Percentiles rank a stretch among this genome's conserved stretches.
phyloP scores from a whole-genome alignment of 176 grass and related monocot species.

The Juncus inflexus region DNA sequence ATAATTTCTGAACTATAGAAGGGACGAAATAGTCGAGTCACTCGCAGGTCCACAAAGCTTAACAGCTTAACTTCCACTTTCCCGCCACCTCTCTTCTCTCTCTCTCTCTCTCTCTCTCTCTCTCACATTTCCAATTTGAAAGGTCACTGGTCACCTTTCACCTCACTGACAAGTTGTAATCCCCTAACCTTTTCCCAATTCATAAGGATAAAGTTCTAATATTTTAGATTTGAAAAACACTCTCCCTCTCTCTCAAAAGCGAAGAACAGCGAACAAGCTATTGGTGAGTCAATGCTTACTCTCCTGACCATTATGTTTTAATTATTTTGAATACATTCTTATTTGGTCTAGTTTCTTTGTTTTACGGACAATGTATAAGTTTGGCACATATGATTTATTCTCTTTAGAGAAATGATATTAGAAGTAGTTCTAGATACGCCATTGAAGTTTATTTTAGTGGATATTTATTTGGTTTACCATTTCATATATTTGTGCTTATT shows the following conservation, averaged over 20 bases:
- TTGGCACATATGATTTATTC: too few relatives aligned
- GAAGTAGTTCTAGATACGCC: too few relatives aligned
- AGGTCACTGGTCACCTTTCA: slow-evolving; percentile 4
- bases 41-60: slow-evolving; percentile 1
- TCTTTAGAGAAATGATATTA: too few relatives aligned
- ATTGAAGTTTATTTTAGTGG: too few relatives aligned
- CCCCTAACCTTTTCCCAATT: slow-evolving; percentile 15
- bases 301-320: too few relatives aligned
- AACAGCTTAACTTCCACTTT: slow-evolving; percentile 28
- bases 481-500: too few relatives aligned
- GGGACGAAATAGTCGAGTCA: slow-evolving; percentile 1
- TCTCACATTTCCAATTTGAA: slow-evolving; percentile 2
- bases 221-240: slow-evolving; percentile 8
- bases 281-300: too few relatives aligned
- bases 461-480: too few relatives aligned
- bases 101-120: not conserved
- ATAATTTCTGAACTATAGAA: not conserved
- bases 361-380: too few relatives aligned
- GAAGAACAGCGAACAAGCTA: not conserved
- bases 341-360: too few relatives aligned
- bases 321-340: too few relatives aligned
- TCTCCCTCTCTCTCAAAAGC: not conserved
- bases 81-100: slow-evolving; percentile 20
- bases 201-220: slow-evolving; percentile 13
- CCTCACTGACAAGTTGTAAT: slow-evolving; percentile 18